Base-by-base conservation (phyloP, 1,284 basidiomycete genomes). In the Melampsora americana region DNA sequence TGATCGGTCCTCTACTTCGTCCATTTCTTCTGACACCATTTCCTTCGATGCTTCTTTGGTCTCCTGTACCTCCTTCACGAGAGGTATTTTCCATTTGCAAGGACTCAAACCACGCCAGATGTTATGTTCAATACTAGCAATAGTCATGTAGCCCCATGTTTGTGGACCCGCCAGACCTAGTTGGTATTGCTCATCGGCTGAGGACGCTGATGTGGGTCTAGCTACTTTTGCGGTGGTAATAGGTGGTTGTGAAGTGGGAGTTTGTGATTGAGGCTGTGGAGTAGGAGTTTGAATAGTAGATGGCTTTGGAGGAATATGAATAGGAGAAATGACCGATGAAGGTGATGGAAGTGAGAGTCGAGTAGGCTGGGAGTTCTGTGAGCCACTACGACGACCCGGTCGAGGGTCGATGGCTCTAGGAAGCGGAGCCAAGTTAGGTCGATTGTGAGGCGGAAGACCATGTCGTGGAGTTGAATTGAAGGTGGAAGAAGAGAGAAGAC, bases 21-120 rank as follows among this genome's bases (percentile, higher is more conserved):
- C 53, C 53, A 56, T 56, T 28, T 56, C 53, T 28, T 56, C 53
- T 28, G 44, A 20, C 30, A 64, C 60, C 26, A n/a, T n/a, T 50
- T 18, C 26, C 5, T 26, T 64, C 23, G 20, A 9, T n/a, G 20
- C 2, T 20, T 39, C 26, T 48, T 30, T 1, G 12, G 9, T n/a
- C 7, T 42, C 44, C 42, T 35, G 26, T n/a, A 16, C 46, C 62
- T 23, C 44, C 9, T 26, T 66, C 1, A 35, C 44, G 1, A 73
- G n/a, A 20, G 62, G 46, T 6, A 73, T 50, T 59, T 73, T 73
- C 70, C 70, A 73, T 59, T 66, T 73, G 20, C 62, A 73, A n/a
- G 70, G 62, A 32, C 46, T 50, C 11, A 60, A 73, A 12, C 70
- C 70, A 16, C 46, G 61, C 70, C 70, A 73, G 5, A 61, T 60